A percentile compares a stretch with the other conserved stretches of the same genome.
These are phyloP conservation scores for Leccinum subrobustum DNA, from an alignment of 1,284 basidiomycete genomes.

Conservation along the genomic window DNA sequence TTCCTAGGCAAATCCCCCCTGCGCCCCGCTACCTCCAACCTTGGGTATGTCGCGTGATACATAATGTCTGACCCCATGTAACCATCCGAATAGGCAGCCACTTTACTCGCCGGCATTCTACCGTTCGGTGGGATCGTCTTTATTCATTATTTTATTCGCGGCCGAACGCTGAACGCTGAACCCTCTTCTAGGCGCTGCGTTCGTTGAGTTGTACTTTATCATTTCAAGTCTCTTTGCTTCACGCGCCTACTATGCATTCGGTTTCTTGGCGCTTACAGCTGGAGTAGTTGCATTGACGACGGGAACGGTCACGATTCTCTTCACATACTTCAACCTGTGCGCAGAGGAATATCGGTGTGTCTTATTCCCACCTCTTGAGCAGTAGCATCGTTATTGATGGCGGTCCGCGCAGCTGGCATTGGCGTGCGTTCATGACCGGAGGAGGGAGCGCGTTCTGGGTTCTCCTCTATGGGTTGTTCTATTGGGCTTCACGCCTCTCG, in stretches of 20 bases:
- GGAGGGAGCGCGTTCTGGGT: constrained; percentile 95
- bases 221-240: constrained; percentile 93
- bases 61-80: constrained; percentile 8
- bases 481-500: constrained; percentile 85
- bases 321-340: constrained; percentile 92
- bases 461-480: constrained; percentile 60
- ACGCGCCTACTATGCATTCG: constrained; percentile 93
- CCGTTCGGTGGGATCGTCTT: constrained; percentile 69
- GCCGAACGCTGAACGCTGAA: constrained; percentile 1
- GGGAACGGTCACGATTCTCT: constrained; percentile 87
- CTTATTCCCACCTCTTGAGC: not conserved
- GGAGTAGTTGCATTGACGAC: constrained; percentile 84
- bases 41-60: constrained; percentile 49
- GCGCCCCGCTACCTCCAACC: constrained; percentile 80
- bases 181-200: constrained; percentile 71
- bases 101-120: constrained; percentile 85
- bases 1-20: constrained; percentile 90
- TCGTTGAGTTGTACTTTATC: constrained; percentile 95
- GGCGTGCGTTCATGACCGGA: constrained; percentile 93
- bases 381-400: constrained; percentile 3
- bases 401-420: constrained; percentile 76
- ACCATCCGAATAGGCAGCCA: constrained; percentile 53
- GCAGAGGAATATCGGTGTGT: constrained; percentile 89
- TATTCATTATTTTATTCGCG: constrained; percentile 1
- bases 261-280: constrained; percentile 90